Percentiles rank a stretch among this genome's conserved stretches.
Conservation (phyloP, 2,329 filamentous ascomycete species). For the Botryotinia globosa region DNA sequence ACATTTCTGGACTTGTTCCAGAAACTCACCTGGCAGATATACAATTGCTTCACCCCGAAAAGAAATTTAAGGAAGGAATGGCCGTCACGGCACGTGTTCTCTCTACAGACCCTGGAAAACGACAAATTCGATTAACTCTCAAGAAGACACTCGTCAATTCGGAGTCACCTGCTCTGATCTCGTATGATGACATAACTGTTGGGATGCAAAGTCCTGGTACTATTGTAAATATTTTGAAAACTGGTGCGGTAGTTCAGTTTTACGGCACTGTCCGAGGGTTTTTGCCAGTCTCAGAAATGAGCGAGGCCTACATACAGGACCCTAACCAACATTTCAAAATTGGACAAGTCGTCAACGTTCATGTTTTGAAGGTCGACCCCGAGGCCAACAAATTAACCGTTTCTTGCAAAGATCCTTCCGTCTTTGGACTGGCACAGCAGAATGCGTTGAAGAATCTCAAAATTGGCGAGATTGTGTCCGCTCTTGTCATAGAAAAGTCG, state of each 20-base stretch:
- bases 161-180: constrained; percentile 73
- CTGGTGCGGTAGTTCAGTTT: constrained; percentile 88
- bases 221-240: constrained; percentile 73
- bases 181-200: constrained; percentile 69
- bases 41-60: constrained; percentile 85
- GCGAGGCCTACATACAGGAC: constrained; percentile 89
- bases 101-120: constrained; percentile 71
- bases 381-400: constrained; percentile 72
- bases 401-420: constrained; percentile 86
- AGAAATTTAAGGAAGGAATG: constrained; percentile 88
- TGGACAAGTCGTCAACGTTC: constrained; percentile 89
- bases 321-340: constrained; percentile 83
- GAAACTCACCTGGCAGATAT: constrained; percentile 88
- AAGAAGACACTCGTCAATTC: constrained; percentile 96
- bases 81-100: constrained; percentile 83
- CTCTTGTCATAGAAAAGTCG: constrained; percentile 77
- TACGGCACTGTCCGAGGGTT: constrained; percentile 82
- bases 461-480: constrained; percentile 72
- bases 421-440: constrained; percentile 73
- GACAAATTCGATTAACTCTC: constrained; percentile 79
- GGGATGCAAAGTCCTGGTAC: constrained; percentile 83
- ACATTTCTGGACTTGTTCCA: constrained; percentile 83
- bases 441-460: constrained; percentile 71
- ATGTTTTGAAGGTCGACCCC: constrained; percentile 76
- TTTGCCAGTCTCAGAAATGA: constrained; percentile 94